These are phyloP conservation scores for Escallonia herrerae DNA, from an alignment of 129 eudicot species.

Conservation along the genomic window DNA sequence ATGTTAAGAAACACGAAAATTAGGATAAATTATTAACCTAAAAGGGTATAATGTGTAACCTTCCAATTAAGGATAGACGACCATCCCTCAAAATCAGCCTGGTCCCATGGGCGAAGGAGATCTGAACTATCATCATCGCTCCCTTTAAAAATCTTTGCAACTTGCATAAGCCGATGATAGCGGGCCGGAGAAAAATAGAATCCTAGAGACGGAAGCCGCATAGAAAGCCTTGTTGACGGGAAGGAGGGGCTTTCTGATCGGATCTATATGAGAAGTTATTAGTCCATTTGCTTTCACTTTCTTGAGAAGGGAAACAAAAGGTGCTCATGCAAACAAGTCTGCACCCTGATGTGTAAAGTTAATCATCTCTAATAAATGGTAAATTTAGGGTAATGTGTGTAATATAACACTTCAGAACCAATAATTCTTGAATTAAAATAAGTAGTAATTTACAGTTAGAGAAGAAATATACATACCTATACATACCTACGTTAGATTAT, in stretches of 20 bases:
- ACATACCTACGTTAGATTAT: no score
- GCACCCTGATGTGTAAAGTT: background rate
- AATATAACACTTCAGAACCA: no score
- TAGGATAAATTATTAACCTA: background rate
- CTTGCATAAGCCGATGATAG: slow-evolving; percentile 95
- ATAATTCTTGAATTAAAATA: no score
- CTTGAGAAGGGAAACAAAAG: background rate
- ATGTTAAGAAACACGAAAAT: slow-evolving; percentile 3
- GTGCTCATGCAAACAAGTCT: background rate
- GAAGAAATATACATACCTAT: no score
- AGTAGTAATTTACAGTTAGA: no score
- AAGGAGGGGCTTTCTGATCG: slow-evolving; percentile 55
- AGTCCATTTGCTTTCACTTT: background rate
- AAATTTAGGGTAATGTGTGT: no score
- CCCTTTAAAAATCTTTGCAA: slow-evolving; percentile 75
- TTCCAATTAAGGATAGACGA: slow-evolving; percentile 74
- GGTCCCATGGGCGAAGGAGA: slow-evolving; percentile 74
- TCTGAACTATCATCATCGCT: slow-evolving; percentile 43
- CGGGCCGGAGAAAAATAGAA: slow-evolving; percentile 95
- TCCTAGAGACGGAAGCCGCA: slow-evolving; percentile 80
- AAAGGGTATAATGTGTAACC: slow-evolving; percentile 35
- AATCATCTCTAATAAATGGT: no score
- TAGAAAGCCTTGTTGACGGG: slow-evolving; percentile 85
- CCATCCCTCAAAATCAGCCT: slow-evolving; percentile 96
- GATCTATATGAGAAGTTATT: slow-evolving; percentile 41